Evolutionary conservation across 768 basidiomycete genomes (phyloP), one percentile per base, ranked within the genome.

Genomic region (Lactarius tabidus): DNA sequence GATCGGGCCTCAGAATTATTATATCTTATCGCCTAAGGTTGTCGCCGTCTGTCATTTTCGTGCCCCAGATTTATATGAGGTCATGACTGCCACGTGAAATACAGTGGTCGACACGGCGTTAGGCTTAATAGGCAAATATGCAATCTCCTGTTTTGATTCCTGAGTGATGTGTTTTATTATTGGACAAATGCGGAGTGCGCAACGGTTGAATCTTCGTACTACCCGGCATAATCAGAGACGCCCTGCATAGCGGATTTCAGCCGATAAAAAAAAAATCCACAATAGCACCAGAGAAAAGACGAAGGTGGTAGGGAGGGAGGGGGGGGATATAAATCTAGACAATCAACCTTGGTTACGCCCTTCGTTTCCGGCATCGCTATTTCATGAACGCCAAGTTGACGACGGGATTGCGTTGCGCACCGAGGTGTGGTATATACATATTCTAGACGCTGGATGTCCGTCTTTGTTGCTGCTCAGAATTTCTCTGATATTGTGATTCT

Each of bases 401-500:
- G 28, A 20, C 48, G 35, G 59, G 39, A 38, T 41, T 5, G 17
- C 28, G 20, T 33, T 36, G n/a, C 20, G 23, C 9, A 31, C 48
- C 56, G 18, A 57, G 14, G 45, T 15, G n/a, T 14, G 43, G n/a
- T 23, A 48, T 45, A 45, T 39, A n/a, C 64, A n/a, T 36, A 28
- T 35, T 35, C 57, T 66, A 66, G 26, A 38, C 65, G 28, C 57
- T 57, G 36, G 65, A 59, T 36, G 35, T 52, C n/a, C 56, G 58
- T 18, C 52, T 51, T 41, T 43, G 66, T 41, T 43, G 66, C 29
- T 18, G 57, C 3, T n/a, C 54, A n/a, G 59, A 54, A 26, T 69
- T 69, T 59, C 68, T 59, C 17, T 79, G 80, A 71, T 82, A 81
- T 71, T 83, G 80, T 64, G 80, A 78, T 71, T 85, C 82, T 72